Evolutionary conservation across 2,329 filamentous ascomycete genomes (phyloP), one percentile per base, ranked within the genome.

Genomic region (Plectosphaerella plurivora): DNA sequence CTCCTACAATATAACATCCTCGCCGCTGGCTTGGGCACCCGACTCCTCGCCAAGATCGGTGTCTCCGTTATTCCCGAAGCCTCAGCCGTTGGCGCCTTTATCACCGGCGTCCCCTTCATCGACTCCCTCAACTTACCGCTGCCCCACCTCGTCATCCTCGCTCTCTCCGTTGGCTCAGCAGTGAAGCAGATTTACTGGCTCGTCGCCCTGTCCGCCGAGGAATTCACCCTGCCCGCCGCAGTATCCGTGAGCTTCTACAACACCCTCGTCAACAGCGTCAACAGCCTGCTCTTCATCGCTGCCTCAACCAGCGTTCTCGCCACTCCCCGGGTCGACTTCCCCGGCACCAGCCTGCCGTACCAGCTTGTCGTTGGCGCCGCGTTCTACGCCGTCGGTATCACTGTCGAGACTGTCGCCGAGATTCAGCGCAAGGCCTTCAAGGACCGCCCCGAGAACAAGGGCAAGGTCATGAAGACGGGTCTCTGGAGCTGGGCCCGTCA

Each of bases 101-200:
- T 65, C 33, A 63, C 60, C 2, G 60, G 61, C 25, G 36, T 62
- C 41, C 45, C 57, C 11, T 28, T 58, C 49, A 39, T 78, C 55
- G 70, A 77, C 57, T 59, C 60, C 25, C 63, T 79, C 3, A 71
- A 70, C 11, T 71, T 84, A 0, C 78, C 76, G 16, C 75, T 73
- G 0, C 76, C 78, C 57, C 69, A 76, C 24, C 65, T 75, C 9
- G 67, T 82, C 45, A 65, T 85, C 9, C 63, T 84, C 6, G 68
- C 65, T 50, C 82, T 85, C 77, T 70, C 76, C 20, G 66, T 73
- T 42, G 82, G 76, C 51, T 73, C 71, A 39, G 69, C 73, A 22
- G 53, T 76, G 25, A 85, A 85, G 68, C 82, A 86, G 54, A 75
- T 78, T 59, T 76, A 77, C 65, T 82, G 79, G 77, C 66, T 77